These are phyloP conservation scores for Saccharum hybrid DNA, from an alignment of 202 grass and related monocot genomes.

Conservation along the genomic window DNA sequence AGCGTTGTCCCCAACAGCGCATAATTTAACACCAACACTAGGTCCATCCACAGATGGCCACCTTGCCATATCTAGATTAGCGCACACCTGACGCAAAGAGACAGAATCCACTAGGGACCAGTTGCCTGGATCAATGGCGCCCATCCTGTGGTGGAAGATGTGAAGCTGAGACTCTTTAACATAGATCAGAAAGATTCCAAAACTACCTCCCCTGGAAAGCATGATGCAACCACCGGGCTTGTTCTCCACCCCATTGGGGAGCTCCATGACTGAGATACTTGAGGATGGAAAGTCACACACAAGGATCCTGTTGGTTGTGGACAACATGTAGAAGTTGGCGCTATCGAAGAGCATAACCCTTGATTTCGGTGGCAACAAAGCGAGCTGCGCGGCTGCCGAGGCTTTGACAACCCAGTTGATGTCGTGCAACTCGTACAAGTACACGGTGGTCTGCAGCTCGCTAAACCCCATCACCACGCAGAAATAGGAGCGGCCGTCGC, in stretches of 20 bases:
- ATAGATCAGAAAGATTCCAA: slow-evolving; percentile 25
- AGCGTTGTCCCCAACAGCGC: slow-evolving; percentile 3
- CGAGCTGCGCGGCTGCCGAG: background rate
- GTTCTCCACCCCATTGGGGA: slow-evolving; percentile 32
- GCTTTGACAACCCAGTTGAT: slow-evolving; percentile 24
- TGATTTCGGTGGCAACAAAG: background rate
- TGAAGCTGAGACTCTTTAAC: slow-evolving; percentile 27
- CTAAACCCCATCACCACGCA: slow-evolving; percentile 37
- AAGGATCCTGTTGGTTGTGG: slow-evolving; percentile 11
- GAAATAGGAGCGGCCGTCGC: slow-evolving; percentile 23
- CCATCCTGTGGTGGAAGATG: slow-evolving; percentile 10
- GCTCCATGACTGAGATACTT: slow-evolving; percentile 27
- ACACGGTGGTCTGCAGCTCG: slow-evolving; percentile 29
- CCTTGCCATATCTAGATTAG: background rate
- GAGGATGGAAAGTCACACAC: slow-evolving; percentile 36
- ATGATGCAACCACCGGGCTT: slow-evolving; percentile 29
- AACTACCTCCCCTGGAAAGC: slow-evolving; percentile 15
- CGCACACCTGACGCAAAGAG: slow-evolving; percentile 12
- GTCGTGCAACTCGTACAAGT: slow-evolving; percentile 21
- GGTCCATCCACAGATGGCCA: background rate
- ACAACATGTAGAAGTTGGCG: slow-evolving; percentile 31
- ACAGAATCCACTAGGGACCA: slow-evolving; percentile 31
- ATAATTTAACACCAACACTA: background rate
- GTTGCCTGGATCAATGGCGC: background rate
- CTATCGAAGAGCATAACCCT: slow-evolving; percentile 34